Evolutionary conservation across 1,139 yeast species (phyloP).

Genomic region (Petasospora rhodanensis): DNA sequence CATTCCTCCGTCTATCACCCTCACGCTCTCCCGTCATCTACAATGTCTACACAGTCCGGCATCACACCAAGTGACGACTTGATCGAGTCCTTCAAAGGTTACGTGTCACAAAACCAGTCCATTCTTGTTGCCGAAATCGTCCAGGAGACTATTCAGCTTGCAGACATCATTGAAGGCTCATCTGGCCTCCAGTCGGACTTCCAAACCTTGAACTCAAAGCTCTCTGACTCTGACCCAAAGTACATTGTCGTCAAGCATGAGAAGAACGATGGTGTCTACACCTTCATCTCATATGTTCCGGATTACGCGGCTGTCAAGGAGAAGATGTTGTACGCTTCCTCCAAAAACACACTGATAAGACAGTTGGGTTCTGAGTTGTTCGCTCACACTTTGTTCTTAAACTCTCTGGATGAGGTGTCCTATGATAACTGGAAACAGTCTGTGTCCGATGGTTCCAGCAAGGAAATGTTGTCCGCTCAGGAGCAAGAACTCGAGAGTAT

Average conservation of each 20-base stretch:
- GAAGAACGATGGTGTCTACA: conserved; percentile 28
- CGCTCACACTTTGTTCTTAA: conserved; percentile 50
- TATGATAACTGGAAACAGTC: conserved; percentile 39
- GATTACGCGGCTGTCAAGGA: conserved; percentile 76
- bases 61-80: conserved; percentile 49
- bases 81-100: conserved; percentile 37
- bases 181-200: conserved; percentile 36
- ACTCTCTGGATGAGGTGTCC: conserved; percentile 57
- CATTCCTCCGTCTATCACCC: too few relatives aligned
- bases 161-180: conserved; percentile 26
- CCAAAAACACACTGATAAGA: conserved; percentile 69
- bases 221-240: conserved; percentile 49
- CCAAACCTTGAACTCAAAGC: conserved; percentile 31
- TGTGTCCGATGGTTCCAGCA: conserved; percentile 8
- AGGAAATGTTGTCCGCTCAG: conserved; percentile 14
- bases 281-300: conserved; percentile 82
- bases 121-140: conserved; percentile 34
- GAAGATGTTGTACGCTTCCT: conserved; percentile 93
- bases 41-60: conserved; percentile 77
- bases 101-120: conserved; percentile 28
- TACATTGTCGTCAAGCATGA: conserved; percentile 52
- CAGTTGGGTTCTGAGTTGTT: conserved; percentile 69
- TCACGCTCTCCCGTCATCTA: too few relatives aligned
- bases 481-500: conserved; percentile 27
- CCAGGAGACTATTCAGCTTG: conserved; percentile 32